Evolutionary conservation across 768 basidiomycete genomes (phyloP).

Genomic region (Trametopsis cervina): DNA sequence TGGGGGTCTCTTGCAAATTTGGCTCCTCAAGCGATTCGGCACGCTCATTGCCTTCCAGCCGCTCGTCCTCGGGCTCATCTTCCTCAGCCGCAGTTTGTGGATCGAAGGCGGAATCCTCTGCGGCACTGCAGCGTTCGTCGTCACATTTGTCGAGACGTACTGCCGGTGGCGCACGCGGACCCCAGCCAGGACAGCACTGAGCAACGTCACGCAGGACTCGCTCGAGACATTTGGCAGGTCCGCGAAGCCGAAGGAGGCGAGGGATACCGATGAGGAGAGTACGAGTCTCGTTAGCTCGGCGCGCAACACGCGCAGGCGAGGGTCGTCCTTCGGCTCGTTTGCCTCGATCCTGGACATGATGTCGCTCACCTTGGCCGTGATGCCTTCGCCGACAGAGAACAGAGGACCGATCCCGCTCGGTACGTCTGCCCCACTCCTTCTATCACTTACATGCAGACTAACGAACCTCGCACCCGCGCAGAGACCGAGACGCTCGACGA

Average conservation of each 20-base stretch:
- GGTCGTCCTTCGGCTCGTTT: conserved; percentile 70
- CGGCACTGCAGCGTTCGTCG: conserved; percentile 45
- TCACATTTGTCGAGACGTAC: conserved; percentile 58
- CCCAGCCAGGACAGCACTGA: conserved; percentile 44
- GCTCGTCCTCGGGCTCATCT: conserved; percentile 64
- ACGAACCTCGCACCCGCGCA: conserved; percentile 17
- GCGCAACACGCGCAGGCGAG: conserved; percentile 39
- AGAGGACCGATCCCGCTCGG: conserved; percentile 62
- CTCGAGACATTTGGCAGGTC: conserved; percentile 44
- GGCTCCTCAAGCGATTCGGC: conserved; percentile 67
- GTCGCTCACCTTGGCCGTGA: conserved; percentile 68
- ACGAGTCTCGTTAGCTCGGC: conserved; percentile 38
- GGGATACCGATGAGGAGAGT: conserved; percentile 41
- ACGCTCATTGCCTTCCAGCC: conserved; percentile 70
- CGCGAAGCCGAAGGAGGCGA: conserved; percentile 28
- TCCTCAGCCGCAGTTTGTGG: conserved; percentile 63
- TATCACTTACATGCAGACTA: no score
- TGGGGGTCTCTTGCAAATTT: conserved; percentile 67
- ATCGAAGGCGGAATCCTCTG: conserved; percentile 61
- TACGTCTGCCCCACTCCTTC: conserved; percentile 31
- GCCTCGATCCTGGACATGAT: conserved; percentile 83
- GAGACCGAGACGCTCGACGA: conserved; percentile 79
- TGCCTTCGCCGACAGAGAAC: conserved; percentile 49
- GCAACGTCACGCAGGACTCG: conserved; percentile 50
- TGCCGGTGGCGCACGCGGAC: conserved; percentile 40